These are phyloP conservation scores for Neurospora sp. DNA, from an alignment of 495 filamentous ascomycete genomes.

Conservation along the genomic window DNA sequence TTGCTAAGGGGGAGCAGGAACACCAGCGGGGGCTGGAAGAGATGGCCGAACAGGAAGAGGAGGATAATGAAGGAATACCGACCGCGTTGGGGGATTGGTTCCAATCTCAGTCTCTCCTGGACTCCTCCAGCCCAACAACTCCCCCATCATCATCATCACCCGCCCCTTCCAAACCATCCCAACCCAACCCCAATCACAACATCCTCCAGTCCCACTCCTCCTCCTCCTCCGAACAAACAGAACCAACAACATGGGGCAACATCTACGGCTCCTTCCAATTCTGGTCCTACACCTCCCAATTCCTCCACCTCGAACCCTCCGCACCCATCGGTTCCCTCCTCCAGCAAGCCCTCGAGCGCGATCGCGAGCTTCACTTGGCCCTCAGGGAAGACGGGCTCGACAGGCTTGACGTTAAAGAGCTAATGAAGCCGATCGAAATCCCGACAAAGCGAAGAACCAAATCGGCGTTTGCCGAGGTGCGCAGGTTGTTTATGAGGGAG, in stretches of 20 bases:
- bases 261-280: not conserved
- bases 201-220: not conserved
- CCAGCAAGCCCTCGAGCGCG: constrained; percentile 1
- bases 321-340: not conserved
- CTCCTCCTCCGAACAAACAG: not conserved
- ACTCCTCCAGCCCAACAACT: not conserved
- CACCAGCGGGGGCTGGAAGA: not conserved
- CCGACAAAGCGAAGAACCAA: not conserved
- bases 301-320: not conserved
- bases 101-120: not conserved
- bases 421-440: not conserved
- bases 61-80: not conserved
- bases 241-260: not conserved
- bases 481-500: not conserved
- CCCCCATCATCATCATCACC: not conserved
- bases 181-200: not conserved
- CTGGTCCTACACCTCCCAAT: not conserved
- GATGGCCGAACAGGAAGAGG: not conserved
- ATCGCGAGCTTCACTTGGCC: constrained; percentile 1
- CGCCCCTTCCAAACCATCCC: not conserved
- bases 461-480: not conserved
- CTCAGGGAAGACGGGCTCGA: not conserved
- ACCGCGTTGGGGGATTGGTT: not conserved
- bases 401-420: not conserved
- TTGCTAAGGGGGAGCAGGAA: not conserved